phyloP scores from a whole-genome alignment of 2,329 filamentous ascomycete species.

The Acephala macrosclerotiorum region DNA sequence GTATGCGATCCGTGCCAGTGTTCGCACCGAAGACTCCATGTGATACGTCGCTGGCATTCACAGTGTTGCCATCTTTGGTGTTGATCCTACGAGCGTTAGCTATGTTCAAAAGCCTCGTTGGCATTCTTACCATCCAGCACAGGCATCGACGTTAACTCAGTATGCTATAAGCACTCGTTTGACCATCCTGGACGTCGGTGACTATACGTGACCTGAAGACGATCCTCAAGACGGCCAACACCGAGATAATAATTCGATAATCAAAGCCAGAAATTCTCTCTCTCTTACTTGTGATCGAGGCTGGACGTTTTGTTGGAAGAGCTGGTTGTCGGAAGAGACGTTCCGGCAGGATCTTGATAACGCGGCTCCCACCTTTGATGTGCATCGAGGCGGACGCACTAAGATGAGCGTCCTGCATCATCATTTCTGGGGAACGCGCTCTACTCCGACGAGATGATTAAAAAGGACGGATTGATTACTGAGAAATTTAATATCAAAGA shows the following conservation, averaged over 20 bases:
- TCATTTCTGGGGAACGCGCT: neutral
- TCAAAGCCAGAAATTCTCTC: no score
- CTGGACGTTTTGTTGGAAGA: neutral
- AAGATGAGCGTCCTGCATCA: neutral
- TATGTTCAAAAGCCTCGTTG: no score
- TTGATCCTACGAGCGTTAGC: conserved; percentile 45
- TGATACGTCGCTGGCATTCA: conserved; percentile 44
- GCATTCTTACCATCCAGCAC: conserved; percentile 45
- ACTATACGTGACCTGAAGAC: neutral
- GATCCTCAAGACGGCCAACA: neutral
- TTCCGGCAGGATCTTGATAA: neutral
- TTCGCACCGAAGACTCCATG: conserved; percentile 39
- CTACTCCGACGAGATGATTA: no score
- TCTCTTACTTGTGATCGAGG: no score
- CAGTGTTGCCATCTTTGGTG: conserved; percentile 46
- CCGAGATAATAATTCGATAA: no score
- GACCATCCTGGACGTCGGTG: conserved; percentile 14
- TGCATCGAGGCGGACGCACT: neutral
- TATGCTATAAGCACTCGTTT: conserved; percentile 50
- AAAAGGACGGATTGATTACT: no score
- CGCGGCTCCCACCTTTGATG: conserved; percentile 5
- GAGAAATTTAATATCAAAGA: no score
- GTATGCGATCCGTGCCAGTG: conserved; percentile 40
- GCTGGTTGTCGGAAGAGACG: neutral
- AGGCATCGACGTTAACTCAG: conserved; percentile 51